A percentile compares a stretch with the other conserved stretches of the same genome.
phyloP scores from a whole-genome alignment of 2,329 filamentous ascomycete genomes.

The Exophiala mesophila region DNA sequence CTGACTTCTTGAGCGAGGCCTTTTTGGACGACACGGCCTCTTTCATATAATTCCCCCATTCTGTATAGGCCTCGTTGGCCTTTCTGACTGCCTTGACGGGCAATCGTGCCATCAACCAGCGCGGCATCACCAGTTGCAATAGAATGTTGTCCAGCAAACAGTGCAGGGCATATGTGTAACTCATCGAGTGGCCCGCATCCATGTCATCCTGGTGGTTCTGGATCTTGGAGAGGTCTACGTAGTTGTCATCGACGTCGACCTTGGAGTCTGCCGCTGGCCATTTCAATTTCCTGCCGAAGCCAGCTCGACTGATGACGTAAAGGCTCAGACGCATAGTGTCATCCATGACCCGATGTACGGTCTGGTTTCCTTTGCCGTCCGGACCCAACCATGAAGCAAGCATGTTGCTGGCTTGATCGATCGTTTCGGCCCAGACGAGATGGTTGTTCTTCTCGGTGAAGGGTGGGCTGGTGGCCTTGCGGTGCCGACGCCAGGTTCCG shows the following conservation, averaged over 20 bases:
- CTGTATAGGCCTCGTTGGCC: conserved; percentile 52
- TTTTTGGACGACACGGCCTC: conserved; percentile 63
- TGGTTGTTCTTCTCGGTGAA: conserved; percentile 74
- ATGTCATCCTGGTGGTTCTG: conserved; percentile 26
- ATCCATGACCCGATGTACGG: conserved; percentile 53
- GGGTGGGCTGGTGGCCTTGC: conserved; percentile 64
- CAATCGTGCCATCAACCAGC: conserved; percentile 48
- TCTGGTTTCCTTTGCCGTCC: conserved; percentile 39
- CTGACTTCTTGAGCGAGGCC: conserved; percentile 38
- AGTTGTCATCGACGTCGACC: conserved; percentile 40
- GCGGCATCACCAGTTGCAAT: conserved; percentile 56
- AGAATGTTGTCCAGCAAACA: conserved; percentile 60
- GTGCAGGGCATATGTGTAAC: conserved; percentile 60
- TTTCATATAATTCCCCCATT: conserved; percentile 66
- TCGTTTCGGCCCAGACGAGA: conserved; percentile 59
- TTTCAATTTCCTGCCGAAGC: conserved; percentile 58
- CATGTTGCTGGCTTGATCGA: conserved; percentile 61
- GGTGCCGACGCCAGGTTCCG: conserved; percentile 63
- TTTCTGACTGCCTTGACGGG: conserved; percentile 50
- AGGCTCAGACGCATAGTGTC: conserved; percentile 63
- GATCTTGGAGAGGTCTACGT: conserved; percentile 30
- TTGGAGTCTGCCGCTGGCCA: conserved; percentile 55
- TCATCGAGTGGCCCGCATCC: conserved; percentile 54
- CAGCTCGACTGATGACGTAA: conserved; percentile 62
- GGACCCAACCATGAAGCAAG: conserved; percentile 52